Percentiles rank a stretch among this genome's conserved stretches.
phyloP scores from a whole-genome alignment of 352 stramenopile genomes.

The Globisporangium spiculum region DNA sequence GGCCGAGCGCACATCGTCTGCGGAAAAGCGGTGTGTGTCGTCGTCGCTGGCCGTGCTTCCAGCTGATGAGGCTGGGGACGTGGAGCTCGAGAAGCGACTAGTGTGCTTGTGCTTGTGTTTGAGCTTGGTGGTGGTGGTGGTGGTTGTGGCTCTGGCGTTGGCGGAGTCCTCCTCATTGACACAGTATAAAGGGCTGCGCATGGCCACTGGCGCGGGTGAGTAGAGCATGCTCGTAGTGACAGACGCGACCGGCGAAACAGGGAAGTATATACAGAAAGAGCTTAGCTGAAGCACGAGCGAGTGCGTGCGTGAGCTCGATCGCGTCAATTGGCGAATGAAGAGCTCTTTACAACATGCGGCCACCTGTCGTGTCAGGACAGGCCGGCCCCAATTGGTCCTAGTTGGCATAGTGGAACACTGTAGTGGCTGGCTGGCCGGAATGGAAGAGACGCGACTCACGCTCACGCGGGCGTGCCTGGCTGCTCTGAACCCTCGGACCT shows the following conservation, averaged over 20 bases:
- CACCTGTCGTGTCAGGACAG: neutral
- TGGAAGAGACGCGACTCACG: neutral
- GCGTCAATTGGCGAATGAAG: conserved; percentile 14
- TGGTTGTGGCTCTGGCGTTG: neutral
- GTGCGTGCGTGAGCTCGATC: neutral
- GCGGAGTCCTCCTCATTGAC: neutral
- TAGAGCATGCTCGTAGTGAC: conserved; percentile 5
- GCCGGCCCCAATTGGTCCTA: neutral
- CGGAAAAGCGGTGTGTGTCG: neutral
- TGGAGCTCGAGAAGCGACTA: conserved; percentile 10
- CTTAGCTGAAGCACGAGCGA: too few species aligned
- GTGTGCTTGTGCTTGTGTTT: neutral
- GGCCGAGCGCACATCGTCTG: neutral
- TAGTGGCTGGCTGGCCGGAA: neutral
- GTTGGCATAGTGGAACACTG: neutral
- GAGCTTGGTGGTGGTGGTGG: neutral
- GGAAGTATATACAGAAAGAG: neutral
- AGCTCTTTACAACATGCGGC: neutral
- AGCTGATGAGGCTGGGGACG: conserved; percentile 9
- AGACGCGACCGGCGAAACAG: neutral
- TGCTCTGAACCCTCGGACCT: conserved; percentile 3
- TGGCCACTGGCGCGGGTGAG: neutral
- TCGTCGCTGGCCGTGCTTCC: neutral
- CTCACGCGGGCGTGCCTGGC: conserved; percentile 2
- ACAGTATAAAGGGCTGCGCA: conserved; percentile 14